These are phyloP conservation scores for Boletus speciosus DNA, from an alignment of 768 basidiomycete genomes.

Conservation along the genomic window DNA sequence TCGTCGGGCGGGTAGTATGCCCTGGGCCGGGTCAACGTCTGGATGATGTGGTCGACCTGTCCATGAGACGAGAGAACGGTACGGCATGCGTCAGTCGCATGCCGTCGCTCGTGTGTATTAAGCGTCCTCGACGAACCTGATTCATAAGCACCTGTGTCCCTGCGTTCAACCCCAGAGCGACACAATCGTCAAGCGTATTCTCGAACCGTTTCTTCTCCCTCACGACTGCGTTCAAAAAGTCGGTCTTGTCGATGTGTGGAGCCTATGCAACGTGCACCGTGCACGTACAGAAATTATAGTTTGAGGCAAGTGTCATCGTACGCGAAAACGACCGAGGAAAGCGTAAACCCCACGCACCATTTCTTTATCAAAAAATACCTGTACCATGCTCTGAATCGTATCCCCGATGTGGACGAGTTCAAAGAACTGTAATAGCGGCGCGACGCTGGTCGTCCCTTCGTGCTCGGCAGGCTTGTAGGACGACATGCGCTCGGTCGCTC, in stretches of 20 bases:
- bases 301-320: background rate
- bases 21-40: constrained; percentile 73
- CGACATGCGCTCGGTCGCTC: constrained; percentile 87
- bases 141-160: constrained; percentile 96
- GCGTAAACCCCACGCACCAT: constrained; percentile 48
- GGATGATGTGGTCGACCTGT: constrained; percentile 91
- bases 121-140: constrained; percentile 50
- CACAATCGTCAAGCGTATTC: constrained; percentile 86
- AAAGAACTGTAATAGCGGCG: constrained; percentile 94
- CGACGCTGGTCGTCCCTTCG: constrained; percentile 75
- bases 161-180: constrained; percentile 90
- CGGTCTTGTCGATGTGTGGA: constrained; percentile 85
- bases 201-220: constrained; percentile 98
- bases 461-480: constrained; percentile 89
- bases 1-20: constrained; percentile 91
- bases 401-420: constrained; percentile 97
- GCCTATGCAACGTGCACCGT: constrained; percentile 41
- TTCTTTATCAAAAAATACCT: constrained; percentile 98
- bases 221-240: constrained; percentile 90
- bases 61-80: background rate
- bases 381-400: constrained; percentile 95
- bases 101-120: background rate
- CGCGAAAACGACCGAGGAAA: background rate
- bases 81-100: background rate
- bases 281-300: background rate